Base-by-base conservation (phyloP, 2,329 filamentous ascomycete species). In the Chalara sp. region DNA sequence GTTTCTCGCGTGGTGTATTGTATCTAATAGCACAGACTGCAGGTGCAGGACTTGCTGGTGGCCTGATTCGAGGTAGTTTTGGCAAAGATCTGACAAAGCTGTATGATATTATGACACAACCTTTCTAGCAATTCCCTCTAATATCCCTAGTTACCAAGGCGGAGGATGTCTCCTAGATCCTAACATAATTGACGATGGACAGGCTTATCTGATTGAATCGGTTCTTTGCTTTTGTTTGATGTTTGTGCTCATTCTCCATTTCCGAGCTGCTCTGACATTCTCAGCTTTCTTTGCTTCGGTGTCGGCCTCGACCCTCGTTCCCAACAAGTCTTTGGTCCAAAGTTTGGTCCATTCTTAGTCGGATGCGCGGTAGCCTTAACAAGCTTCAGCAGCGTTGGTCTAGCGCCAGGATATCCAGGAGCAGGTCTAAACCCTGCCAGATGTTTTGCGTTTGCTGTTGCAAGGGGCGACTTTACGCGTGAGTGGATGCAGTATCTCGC, bases 241-340 rank as follows among this genome's bases (percentile, higher is more conserved):
- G n/a, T 65, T 71, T 1, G 54, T 77, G 11, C 58, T 80, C 37
- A 70, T 41, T 46, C 53, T 39, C 54, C 56, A 29, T 40, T 44
- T 6, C 52, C 32, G 3, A 53, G 12, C 51, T 59, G 5, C 3
- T 29, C 6, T 21, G 3, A 21, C 7, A 44, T 8, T 6, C 1
- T 10, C 1, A 65, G 58, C 0, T 73, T 78, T 49, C 64, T 79
- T 5, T 70, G 75, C 0, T 80, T 80, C 55, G 76, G 77, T 0
- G 71, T 78, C 3, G 77, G 73, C 6, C 59, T 80, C 4, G 76
- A 80, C 59, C 76, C 77, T 0, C 61, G 76, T 13, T 76, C 79
- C 56, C 67, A 65, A 0, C 65, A 71, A 32, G 67, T 73, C 1
- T 74, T 78, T 53, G 76, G 76, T 0, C 75, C 74, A 6, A 70